Conservation (phyloP, 2,329 filamentous ascomycete genomes). For the Venturia asperata region DNA sequence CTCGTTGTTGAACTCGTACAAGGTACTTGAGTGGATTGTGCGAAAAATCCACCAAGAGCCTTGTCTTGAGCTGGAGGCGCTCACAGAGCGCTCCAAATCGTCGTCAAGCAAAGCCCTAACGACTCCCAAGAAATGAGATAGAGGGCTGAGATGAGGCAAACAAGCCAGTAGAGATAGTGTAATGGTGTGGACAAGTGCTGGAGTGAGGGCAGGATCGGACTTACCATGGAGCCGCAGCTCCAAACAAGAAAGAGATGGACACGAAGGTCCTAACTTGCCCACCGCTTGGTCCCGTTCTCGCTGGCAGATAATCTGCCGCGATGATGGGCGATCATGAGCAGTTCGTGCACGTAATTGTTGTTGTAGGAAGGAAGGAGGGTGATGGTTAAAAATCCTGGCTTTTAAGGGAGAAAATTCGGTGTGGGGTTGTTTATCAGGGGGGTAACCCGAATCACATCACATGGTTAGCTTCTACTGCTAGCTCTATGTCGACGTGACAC, state of each 20-base stretch:
- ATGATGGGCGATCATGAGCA: background rate
- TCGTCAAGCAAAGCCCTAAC: background rate
- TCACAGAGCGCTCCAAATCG: too few species aligned
- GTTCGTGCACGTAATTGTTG: background rate
- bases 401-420: background rate
- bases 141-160: background rate
- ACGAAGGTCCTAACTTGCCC: background rate
- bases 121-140: background rate
- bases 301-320: background rate
- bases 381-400: background rate
- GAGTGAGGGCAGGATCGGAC: background rate
- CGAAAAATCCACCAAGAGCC: too few species aligned
- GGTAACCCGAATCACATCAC: conserved; percentile 10
- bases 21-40: too few species aligned
- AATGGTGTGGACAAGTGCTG: background rate
- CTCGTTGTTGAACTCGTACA: too few species aligned
- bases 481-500: background rate
- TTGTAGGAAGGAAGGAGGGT: background rate
- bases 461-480: background rate
- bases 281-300: background rate
- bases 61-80: too few species aligned
- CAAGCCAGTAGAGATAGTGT: background rate
- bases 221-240: background rate
- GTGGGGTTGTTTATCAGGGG: background rate
- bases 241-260: background rate